Evolutionary conservation across 371 early-diverging fungal genomes (phyloP), one percentile per base, ranked within the genome.

Genomic region (Entomophthora muscae): DNA sequence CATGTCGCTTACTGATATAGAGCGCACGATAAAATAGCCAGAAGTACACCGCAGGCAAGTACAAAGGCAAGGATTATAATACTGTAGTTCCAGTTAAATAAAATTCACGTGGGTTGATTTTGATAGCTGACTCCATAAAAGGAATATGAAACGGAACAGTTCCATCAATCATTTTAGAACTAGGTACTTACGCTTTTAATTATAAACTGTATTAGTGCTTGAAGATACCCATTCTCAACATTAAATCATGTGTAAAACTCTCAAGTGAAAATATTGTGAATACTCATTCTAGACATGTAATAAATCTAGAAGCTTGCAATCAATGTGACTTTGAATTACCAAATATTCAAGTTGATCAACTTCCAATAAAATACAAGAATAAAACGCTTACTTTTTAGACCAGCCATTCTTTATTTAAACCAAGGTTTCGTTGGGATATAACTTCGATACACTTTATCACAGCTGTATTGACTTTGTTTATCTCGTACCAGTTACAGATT

Each of bases 1-100:
- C 29, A 3, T 26, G 31, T 29, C 17, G 26, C 12, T 33, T 60
- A 60, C 63, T 23, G 26, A 30, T 54, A 63, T 32, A 63, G 30
- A 3, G 63, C 63, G 32, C 63, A 63, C 2, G 63, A 63, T 30
- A 63, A 23, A 27, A 63, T 63, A 63, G 28, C 22, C 12, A 63
- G 32, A 30, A 63, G 55, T n/a, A 63, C 29, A 2, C 63, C 63
- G 3, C 30, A 52, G 2, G 63, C 63, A 23, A 63, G 55, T 23
- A 53, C 26, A 54, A 63, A 63, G 24, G 63, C 63, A 22, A 63
- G 55, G 13, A 53, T 32, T 23, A 63, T 32, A 21, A 63, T 63
- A 29, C 63, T 63, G 83, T 33, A 57, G 5, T 42, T 17, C 42
- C 42, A 42, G 17, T 17, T 17, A 42, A 42, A 42, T 42, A 42